Conservation (phyloP, 1,284 basidiomycete species). For the Laetiporus sulphureus region DNA sequence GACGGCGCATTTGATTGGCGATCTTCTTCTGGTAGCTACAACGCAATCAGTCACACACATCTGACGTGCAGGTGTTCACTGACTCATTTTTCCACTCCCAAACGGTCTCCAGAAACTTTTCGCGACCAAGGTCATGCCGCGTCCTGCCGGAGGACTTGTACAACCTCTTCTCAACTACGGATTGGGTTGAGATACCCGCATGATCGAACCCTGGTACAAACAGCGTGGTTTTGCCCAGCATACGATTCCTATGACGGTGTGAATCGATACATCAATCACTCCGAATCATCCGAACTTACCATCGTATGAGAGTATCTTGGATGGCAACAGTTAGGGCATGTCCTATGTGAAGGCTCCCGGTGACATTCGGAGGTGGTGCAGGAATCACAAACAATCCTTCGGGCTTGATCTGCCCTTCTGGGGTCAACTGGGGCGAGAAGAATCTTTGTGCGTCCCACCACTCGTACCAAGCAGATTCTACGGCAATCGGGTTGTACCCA, state of each 20-base stretch:
- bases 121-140: conserved; percentile 91
- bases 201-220: conserved; percentile 98
- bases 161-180: conserved; percentile 93
- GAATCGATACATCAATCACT: neutral
- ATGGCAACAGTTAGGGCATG: conserved; percentile 93
- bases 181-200: conserved; percentile 97
- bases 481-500: conserved; percentile 92
- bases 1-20: conserved; percentile 81
- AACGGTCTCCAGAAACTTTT: conserved; percentile 88
- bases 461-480: conserved; percentile 97
- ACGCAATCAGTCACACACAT: conserved; percentile 7
- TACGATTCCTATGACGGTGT: conserved; percentile 73
- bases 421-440: conserved; percentile 75
- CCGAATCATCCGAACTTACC: conserved; percentile 42
- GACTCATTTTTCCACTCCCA: conserved; percentile 98
- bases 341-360: conserved; percentile 94
- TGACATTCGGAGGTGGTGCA: conserved; percentile 97
- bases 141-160: conserved; percentile 82
- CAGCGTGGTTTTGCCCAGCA: conserved; percentile 90
- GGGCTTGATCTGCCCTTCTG: conserved; percentile 49
- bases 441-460: conserved; percentile 94
- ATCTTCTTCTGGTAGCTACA: conserved; percentile 85
- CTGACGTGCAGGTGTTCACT: conserved; percentile 5
- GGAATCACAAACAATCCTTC: conserved; percentile 85
- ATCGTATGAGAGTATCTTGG: conserved; percentile 85